Percentiles rank a stretch among this genome's conserved stretches.
Evolutionary conservation across 1,284 basidiomycete genomes (phyloP).

Genomic region (Cutaneotrichosporon arboriforme): DNA sequence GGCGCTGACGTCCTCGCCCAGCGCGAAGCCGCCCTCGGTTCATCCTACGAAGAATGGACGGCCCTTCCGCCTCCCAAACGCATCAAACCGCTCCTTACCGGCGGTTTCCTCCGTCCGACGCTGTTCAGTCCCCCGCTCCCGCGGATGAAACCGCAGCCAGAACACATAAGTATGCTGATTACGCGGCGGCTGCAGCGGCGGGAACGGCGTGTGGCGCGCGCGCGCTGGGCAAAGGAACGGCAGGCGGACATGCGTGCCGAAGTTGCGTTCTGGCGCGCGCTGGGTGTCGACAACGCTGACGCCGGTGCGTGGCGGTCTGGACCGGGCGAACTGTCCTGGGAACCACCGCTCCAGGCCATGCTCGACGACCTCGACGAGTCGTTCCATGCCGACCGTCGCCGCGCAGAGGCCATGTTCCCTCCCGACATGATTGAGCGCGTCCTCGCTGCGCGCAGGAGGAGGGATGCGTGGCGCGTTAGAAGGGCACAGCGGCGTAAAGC

Average conservation of each 20-base stretch:
- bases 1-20: background rate
- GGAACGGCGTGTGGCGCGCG: constrained; percentile 50
- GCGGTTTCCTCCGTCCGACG: constrained; percentile 59
- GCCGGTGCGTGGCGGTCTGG: too few species aligned
- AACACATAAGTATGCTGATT: constrained; percentile 64
- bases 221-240: constrained; percentile 44
- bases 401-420: background rate
- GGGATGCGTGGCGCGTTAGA: background rate
- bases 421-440: background rate
- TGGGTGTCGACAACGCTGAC: too few species aligned
- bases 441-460: background rate
- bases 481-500: too few species aligned
- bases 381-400: background rate
- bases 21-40: background rate
- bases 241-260: constrained; percentile 56
- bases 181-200: constrained; percentile 53
- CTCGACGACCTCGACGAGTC: background rate
- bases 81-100: constrained; percentile 59
- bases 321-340: background rate
- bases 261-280: constrained; percentile 46
- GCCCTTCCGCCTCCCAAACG: background rate
- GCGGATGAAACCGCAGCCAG: constrained; percentile 68
- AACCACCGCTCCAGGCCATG: background rate
- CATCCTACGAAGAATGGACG: constrained; percentile 40
- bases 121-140: constrained; percentile 64